Percentiles rank a stretch among this genome's conserved stretches.
Conservation (phyloP, 768 basidiomycete genomes). For the Kwoniella sp. region DNA sequence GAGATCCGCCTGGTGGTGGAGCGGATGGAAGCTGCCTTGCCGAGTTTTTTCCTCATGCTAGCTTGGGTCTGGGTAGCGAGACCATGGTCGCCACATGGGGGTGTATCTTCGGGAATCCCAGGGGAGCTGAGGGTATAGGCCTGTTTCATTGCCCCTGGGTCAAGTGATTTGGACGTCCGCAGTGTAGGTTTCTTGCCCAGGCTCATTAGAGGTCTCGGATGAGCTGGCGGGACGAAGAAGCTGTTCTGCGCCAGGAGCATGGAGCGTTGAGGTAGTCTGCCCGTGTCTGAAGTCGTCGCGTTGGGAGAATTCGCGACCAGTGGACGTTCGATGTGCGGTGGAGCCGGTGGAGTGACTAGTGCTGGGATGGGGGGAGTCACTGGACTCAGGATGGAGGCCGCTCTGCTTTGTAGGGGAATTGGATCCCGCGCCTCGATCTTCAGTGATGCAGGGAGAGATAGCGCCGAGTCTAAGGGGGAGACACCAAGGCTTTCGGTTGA, state of each 20-base stretch:
- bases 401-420: too few species aligned
- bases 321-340: too few species aligned
- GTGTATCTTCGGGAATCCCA: not conserved
- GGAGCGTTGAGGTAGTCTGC: slow-evolving; percentile 8
- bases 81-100: not conserved
- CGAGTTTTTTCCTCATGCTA: not conserved
- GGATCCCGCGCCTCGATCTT: slow-evolving; percentile 18
- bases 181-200: not conserved
- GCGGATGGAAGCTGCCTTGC: slow-evolving; percentile 7
- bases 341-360: too few species aligned
- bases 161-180: slow-evolving; percentile 7
- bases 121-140: too few species aligned
- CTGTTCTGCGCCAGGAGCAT: slow-evolving; percentile 14
- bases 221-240: slow-evolving; percentile 9
- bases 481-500: slow-evolving; percentile 10
- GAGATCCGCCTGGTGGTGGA: slow-evolving; percentile 1
- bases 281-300: not conserved
- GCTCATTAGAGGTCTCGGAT: not conserved
- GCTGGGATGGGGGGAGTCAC: too few species aligned
- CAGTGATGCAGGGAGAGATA: slow-evolving; percentile 22
- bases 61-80: not conserved
- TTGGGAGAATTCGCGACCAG: not conserved
- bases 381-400: too few species aligned
- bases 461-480: slow-evolving; percentile 13
- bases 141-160: slow-evolving; percentile 7